Conservation (phyloP, 441 rosid species). For the Aquilaria agallochum region DNA sequence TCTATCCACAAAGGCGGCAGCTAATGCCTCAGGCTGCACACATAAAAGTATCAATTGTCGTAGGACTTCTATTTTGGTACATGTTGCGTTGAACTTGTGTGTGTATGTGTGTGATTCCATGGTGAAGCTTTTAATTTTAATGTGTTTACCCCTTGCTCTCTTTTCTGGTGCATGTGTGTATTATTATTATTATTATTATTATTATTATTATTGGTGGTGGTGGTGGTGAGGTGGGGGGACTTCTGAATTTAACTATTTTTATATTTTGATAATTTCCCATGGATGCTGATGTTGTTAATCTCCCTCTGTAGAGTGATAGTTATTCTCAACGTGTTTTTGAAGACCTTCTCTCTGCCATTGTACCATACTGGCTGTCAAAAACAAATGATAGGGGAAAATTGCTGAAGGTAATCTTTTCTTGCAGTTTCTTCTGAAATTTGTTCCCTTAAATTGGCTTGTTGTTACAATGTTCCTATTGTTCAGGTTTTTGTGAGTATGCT, state of each 20-base stretch:
- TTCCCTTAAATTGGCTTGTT: conserved; percentile 11
- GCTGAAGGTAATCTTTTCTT: conserved; percentile 58
- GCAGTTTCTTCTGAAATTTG: conserved; percentile 12
- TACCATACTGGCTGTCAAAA: conserved; percentile 90
- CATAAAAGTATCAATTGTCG: too few species aligned
- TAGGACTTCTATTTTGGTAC: too few species aligned
- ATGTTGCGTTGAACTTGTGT: too few species aligned
- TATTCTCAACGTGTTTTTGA: conserved; percentile 78
- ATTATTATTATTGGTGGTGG: not conserved
- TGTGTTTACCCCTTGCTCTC: too few species aligned
- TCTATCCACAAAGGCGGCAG: too few species aligned
- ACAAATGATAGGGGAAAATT: conserved; percentile 47
- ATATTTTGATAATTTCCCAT: conserved; percentile 7
- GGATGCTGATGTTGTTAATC: conserved; percentile 13
- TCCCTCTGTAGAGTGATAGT: conserved; percentile 59
- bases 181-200: conserved; percentile 1
- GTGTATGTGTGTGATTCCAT: too few species aligned
- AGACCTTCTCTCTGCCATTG: conserved; percentile 71
- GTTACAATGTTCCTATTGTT: conserved; percentile 16
- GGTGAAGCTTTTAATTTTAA: too few species aligned
- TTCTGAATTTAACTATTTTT: too few species aligned
- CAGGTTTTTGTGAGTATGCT: conserved; percentile 84
- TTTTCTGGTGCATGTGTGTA: too few species aligned
- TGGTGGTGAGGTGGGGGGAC: too few species aligned
- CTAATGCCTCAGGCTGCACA: too few species aligned